phyloP scores from a whole-genome alignment of 2,329 filamentous ascomycete genomes.

The Colletotrichum gloeosporioides region DNA sequence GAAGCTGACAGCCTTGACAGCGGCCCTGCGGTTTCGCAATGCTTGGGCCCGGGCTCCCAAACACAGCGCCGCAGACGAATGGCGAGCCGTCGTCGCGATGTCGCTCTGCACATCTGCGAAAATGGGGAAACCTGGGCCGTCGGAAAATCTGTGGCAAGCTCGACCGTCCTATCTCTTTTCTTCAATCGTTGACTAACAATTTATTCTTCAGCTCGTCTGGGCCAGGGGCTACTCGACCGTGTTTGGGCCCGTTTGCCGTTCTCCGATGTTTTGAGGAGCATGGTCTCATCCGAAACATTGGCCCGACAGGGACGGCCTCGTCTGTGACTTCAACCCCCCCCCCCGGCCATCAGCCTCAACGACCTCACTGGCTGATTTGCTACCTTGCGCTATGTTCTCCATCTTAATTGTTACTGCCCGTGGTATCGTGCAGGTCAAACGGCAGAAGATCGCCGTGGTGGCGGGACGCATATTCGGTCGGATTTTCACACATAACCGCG shows the following conservation, averaged over 20 bases:
- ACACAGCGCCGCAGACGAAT: conserved; percentile 3
- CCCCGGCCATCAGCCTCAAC: background rate
- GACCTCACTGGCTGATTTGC: conserved; percentile 25
- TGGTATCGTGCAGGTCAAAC: background rate
- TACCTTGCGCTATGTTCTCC: conserved; percentile 2
- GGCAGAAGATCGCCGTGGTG: background rate
- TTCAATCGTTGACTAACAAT: background rate
- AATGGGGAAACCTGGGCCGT: conserved; percentile 22
- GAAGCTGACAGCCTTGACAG: background rate
- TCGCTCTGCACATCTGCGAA: conserved; percentile 7
- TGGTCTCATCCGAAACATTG: conserved; percentile 25
- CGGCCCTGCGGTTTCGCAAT: conserved; percentile 10
- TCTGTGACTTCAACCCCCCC: background rate
- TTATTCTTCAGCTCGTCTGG: background rate
- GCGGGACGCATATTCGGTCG: background rate
- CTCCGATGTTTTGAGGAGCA: conserved; percentile 9
- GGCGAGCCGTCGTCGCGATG: background rate
- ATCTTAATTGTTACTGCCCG: background rate
- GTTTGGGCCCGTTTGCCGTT: background rate
- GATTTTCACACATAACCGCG: background rate
- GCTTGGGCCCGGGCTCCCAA: background rate
- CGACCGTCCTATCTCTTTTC: background rate
- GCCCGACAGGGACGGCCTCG: conserved; percentile 23
- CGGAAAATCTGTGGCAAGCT: conserved; percentile 7
- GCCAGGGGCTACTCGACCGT: background rate